phyloP scores from a whole-genome alignment of 768 basidiomycete species.

The Podaxis pistillaris region DNA sequence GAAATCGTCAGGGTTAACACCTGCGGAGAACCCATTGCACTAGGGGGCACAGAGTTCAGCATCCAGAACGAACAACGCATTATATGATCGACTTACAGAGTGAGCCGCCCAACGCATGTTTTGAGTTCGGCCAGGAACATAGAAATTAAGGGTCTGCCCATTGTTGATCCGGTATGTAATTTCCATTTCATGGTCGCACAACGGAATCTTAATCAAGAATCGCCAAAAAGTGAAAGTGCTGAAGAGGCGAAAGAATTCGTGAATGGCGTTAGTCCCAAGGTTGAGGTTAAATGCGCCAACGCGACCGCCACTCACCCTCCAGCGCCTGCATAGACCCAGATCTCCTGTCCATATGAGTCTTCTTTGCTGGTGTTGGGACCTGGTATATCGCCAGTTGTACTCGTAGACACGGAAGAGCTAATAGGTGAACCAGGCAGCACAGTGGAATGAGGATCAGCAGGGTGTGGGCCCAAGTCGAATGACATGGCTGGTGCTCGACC shows the following conservation, averaged over 20 bases:
- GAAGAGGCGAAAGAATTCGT: background rate
- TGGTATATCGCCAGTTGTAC: slow-evolving; percentile 11
- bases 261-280: background rate
- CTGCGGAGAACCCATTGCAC: slow-evolving; percentile 89
- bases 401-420: slow-evolving; percentile 13
- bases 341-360: slow-evolving; percentile 58
- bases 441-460: slow-evolving; percentile 67
- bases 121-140: slow-evolving; percentile 74
- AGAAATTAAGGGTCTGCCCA: slow-evolving; percentile 75
- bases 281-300: background rate
- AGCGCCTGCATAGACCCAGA: slow-evolving; percentile 64
- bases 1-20: slow-evolving; percentile 88
- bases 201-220: slow-evolving; percentile 81
- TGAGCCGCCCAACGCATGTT: slow-evolving; percentile 92
- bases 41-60: slow-evolving; percentile 24
- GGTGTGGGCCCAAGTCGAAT: slow-evolving; percentile 68
- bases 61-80: background rate
- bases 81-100: slow-evolving; percentile 50
- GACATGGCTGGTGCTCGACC: slow-evolving; percentile 21
- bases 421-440: slow-evolving; percentile 29
- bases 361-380: slow-evolving; percentile 39
- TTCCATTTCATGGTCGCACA: slow-evolving; percentile 68
- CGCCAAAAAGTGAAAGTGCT: slow-evolving; percentile 95
- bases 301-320: slow-evolving; percentile 42
- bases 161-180: slow-evolving; percentile 82